These are phyloP conservation scores for Leccinum subrobustum DNA, from an alignment of 1,284 basidiomycete species.

Conservation along the genomic window DNA sequence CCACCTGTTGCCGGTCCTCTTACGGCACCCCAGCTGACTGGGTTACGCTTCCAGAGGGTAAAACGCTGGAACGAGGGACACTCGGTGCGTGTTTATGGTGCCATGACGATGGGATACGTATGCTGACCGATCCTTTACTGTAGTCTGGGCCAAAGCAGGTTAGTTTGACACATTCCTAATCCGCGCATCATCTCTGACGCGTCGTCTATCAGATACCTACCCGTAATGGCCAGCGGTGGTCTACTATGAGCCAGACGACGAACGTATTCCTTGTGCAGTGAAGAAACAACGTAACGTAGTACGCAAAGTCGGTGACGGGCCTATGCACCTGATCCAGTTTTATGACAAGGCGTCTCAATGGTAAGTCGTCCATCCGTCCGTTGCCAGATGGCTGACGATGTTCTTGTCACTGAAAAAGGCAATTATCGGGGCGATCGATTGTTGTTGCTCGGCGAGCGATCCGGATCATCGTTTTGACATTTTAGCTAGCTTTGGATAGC, in stretches of 20 bases:
- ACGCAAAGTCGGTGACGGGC: conserved; percentile 35
- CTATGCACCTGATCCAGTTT: conserved; percentile 62
- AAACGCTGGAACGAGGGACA: conserved; percentile 46
- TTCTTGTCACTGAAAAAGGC: conserved; percentile 36
- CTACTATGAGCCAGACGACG: conserved; percentile 47
- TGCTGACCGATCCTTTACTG: not conserved
- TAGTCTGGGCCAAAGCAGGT: conserved; percentile 68
- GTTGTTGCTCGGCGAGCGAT: conserved; percentile 49
- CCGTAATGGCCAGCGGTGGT: conserved; percentile 53
- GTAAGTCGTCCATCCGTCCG: conserved; percentile 34
- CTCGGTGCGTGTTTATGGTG: conserved; percentile 41
- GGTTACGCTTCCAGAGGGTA: conserved; percentile 31
- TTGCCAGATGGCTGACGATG: not conserved
- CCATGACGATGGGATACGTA: conserved; percentile 1
- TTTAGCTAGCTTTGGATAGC: not conserved
- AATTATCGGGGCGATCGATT: conserved; percentile 49
- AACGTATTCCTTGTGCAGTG: conserved; percentile 51
- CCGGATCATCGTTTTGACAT: conserved; percentile 3
- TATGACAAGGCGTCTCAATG: conserved; percentile 63
- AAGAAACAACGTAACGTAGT: conserved; percentile 35
- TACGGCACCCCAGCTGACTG: not conserved
- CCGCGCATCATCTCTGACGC: conserved; percentile 7
- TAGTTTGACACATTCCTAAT: conserved; percentile 1
- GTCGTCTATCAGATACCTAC: conserved; percentile 10
- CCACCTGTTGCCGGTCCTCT: conserved; percentile 9